A percentile compares a stretch with the other conserved stretches of the same genome.
Conservation (phyloP, 352 stramenopile genomes). For the Pythium utonaiense region DNA sequence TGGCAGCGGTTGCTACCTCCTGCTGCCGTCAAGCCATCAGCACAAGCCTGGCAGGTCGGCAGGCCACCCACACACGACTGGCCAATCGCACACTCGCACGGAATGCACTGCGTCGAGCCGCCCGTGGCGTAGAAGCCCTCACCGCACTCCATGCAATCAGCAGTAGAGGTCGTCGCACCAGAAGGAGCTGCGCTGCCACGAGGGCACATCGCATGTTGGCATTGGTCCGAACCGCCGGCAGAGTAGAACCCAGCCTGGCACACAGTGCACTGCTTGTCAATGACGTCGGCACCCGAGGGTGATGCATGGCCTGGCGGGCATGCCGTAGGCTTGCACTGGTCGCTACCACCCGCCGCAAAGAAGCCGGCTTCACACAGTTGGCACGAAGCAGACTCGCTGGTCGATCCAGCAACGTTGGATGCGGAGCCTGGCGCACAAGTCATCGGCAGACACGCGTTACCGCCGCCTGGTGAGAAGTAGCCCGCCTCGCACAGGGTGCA, state of each 20-base stretch:
- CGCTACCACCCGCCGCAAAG: slow-evolving; percentile 26
- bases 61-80: slow-evolving; percentile 28
- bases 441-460: slow-evolving; percentile 26
- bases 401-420: slow-evolving; percentile 26
- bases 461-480: slow-evolving; percentile 34
- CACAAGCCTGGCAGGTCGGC: slow-evolving; percentile 33
- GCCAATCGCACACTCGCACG: slow-evolving; percentile 31
- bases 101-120: slow-evolving; percentile 41
- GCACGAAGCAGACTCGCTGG: slow-evolving; percentile 20
- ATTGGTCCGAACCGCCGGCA: slow-evolving; percentile 32
- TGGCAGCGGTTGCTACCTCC: slow-evolving; percentile 35
- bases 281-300: slow-evolving; percentile 32
- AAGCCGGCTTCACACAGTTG: slow-evolving; percentile 30
- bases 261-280: slow-evolving; percentile 35
- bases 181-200: slow-evolving; percentile 32
- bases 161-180: slow-evolving; percentile 21
- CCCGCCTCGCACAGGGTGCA: slow-evolving; percentile 31
- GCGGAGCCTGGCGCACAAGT: slow-evolving; percentile 31
- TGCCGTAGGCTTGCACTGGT: slow-evolving; percentile 27
- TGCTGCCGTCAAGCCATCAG: slow-evolving; percentile 16
- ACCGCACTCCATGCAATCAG: slow-evolving; percentile 35
- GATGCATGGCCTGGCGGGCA: slow-evolving; percentile 37
- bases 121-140: slow-evolving; percentile 50
- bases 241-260: slow-evolving; percentile 39
- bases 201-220: slow-evolving; percentile 30